Conservation (phyloP, 345 rosid genomes). For the Eutrema yunnanense region DNA sequence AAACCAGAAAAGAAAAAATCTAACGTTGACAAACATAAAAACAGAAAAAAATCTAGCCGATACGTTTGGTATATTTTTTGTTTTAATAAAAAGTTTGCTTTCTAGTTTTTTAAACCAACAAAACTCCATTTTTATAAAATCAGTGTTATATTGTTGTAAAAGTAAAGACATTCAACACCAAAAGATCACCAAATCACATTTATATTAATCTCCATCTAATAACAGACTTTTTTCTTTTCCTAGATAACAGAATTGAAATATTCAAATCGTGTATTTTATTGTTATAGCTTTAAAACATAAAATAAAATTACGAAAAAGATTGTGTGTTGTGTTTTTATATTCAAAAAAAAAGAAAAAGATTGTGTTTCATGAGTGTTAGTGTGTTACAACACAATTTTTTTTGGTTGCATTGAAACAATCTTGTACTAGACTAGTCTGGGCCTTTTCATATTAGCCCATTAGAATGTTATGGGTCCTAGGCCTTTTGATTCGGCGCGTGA, state of each 20-base stretch:
- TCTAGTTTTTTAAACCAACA: background rate
- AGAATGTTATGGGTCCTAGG: background rate
- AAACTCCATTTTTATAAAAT: background rate
- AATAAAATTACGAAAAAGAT: background rate
- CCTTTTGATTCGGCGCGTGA: background rate
- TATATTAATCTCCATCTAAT: background rate
- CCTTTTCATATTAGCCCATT: background rate
- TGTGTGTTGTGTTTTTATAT: background rate
- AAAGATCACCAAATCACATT: background rate
- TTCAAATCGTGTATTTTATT: background rate
- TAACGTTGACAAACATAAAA: background rate
- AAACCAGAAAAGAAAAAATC: too few species aligned
- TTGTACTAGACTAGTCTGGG: background rate
- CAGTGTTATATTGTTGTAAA: background rate
- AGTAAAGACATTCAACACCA: background rate
- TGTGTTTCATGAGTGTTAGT: background rate
- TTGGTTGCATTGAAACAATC: background rate
- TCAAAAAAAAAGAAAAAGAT: too few species aligned
- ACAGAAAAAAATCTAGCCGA: background rate
- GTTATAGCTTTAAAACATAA: background rate
- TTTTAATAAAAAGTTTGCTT: background rate
- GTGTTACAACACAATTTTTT: background rate
- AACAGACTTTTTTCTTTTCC: background rate
- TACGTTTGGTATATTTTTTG: background rate
- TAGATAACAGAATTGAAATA: background rate